Evolutionary conservation across 208 protist species (phyloP).

Genomic region (Trypanosomatidae sp.): DNA sequence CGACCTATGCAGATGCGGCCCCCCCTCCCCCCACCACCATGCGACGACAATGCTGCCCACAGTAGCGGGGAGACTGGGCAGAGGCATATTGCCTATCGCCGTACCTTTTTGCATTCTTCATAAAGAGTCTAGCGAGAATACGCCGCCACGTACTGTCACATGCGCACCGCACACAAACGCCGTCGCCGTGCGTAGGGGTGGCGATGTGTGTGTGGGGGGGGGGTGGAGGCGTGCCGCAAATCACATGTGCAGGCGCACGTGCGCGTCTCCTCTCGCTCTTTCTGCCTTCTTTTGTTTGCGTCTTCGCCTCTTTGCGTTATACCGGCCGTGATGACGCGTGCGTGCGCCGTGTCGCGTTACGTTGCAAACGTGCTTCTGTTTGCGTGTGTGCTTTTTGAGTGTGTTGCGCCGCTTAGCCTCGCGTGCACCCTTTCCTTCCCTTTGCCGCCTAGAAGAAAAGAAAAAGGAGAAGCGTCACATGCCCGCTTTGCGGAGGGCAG

Average conservation of each 20-base stretch:
- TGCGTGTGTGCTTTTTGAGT: not conserved
- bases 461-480: not conserved
- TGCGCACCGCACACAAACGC: not conserved
- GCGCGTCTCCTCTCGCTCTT: too few species aligned
- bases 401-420: too few species aligned
- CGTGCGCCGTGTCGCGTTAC: not conserved
- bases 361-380: not conserved
- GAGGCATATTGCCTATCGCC: not conserved
- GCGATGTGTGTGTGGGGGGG: not conserved
- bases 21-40: not conserved
- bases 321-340: not conserved
- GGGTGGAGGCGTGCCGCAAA: not conserved
- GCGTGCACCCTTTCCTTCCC: not conserved
- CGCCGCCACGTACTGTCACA: not conserved
- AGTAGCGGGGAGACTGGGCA: not conserved
- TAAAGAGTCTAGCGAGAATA: too few species aligned
- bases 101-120: not conserved
- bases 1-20: not conserved
- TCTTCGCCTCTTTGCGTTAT: not conserved
- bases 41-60: not conserved
- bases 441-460: not conserved
- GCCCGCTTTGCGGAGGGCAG: not conserved
- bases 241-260: not conserved
- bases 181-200: not conserved
- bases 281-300: not conserved